Base-by-base conservation (phyloP, 2,329 filamentous ascomycete genomes). In the Arthrocladium fulminans region DNA sequence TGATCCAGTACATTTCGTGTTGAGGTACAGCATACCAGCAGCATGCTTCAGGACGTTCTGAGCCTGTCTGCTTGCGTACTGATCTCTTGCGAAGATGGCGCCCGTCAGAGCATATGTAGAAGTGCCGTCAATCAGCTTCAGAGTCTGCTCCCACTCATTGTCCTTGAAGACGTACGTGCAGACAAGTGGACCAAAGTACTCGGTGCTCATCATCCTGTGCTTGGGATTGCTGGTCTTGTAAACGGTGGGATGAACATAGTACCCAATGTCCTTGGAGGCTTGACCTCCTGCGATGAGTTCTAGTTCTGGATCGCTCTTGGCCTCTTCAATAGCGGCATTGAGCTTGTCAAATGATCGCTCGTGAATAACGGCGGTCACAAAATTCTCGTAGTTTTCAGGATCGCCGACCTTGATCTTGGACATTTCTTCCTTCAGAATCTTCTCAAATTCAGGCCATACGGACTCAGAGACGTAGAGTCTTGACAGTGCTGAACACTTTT, bases 301-400 rank as follows among this genome's bases (percentile, higher is more conserved):
- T 12, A 94, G 76, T 55, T 84, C 79, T 7, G 72, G 67, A 65
- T 94, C 88, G 7, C 74, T 73, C 69, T 87, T 88, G n/a, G 87
- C 85, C 25, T 78, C 79, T 51, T 92, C 84, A 55, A 94, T 94
- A 47, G 83, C 84, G 17, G 75, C 74, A 0, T 79, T 75, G 2
- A 94, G 77, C 67, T 89, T 90, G 65, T 88, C 80, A 75, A 94
- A 94, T 9, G 84, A 85, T 9, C 73, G 77, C 55, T 81, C 76
- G 70, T 94, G 87, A 65, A 94, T 94, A 50, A 94, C 87, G 19
- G 88, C 88, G 8, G 87, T 87, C 60, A 89, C 80, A 71, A 94
- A 94, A 72, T 88, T 87, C 59, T 76, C 71, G 61, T 85, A 83
- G 39, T 86, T 71, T 29, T 79, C 76, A 40, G 86, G 83, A 48